A percentile compares a stretch with the other conserved stretches of the same genome.
Conservation (phyloP, 495 filamentous ascomycete genomes). For the Aspergillus mulundensis region DNA sequence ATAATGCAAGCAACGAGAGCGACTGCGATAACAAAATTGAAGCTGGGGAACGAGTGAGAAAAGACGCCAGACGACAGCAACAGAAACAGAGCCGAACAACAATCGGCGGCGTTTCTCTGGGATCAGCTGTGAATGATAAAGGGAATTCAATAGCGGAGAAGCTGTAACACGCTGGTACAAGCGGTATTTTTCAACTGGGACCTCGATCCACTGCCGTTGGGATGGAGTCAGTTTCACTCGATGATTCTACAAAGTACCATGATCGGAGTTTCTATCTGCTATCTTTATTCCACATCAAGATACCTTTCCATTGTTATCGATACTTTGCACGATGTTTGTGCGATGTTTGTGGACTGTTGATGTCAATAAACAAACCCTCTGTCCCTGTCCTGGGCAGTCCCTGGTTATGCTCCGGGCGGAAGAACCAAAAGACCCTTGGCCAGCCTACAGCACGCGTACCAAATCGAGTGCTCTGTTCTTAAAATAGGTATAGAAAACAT, state of each 20-base stretch:
- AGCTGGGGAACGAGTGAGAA: conserved; percentile 1
- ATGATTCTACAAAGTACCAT: too few relatives aligned
- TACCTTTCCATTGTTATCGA: too few relatives aligned
- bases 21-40: conserved; percentile 19
- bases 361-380: neutral
- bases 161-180: neutral
- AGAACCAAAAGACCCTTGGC: neutral
- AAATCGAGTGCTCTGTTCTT: neutral
- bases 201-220: too few relatives aligned
- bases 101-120: conserved; percentile 10
- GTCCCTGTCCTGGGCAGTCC: neutral
- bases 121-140: conserved; percentile 15
- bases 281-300: too few relatives aligned
- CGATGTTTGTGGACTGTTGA: neutral
- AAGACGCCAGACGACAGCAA: conserved; percentile 3
- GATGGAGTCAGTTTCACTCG: too few relatives aligned
- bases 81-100: conserved; percentile 13
- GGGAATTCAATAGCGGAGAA: conserved; percentile 4
- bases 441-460: neutral
- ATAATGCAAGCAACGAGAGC: conserved; percentile 11
- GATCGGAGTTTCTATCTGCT: too few relatives aligned
- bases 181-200: neutral
- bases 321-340: too few relatives aligned
- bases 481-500: neutral
- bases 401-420: conserved; percentile 3